Evolutionary conservation across 228 moss, liverwort and hornwort species (phyloP), one percentile per base, ranked within the genome.

Genomic region (Sphagnum magellanicum): DNA sequence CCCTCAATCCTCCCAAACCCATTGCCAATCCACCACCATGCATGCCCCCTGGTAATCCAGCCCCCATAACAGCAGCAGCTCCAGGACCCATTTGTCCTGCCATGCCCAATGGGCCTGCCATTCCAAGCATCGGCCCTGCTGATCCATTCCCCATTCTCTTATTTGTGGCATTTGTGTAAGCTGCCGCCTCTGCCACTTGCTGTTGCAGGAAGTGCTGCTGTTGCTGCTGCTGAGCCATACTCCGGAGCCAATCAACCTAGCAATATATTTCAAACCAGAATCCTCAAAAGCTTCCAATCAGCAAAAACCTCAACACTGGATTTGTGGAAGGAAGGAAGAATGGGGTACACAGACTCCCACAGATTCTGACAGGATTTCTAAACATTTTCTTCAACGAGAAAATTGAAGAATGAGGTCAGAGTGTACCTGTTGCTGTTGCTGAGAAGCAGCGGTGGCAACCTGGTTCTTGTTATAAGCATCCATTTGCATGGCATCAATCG

Each of bases 71-170:
- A 10, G 78, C 78, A 69, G 75, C 82, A 4, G 78, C 72, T 48
- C 71, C 48, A 50, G 72, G 61, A 51, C 72, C 47, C 4, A 64
- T 6, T n/a, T 70, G 63, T 32, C 66, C 55, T 10, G 68, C 74
- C 10, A 64, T 72, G 10, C 74, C 70, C 63, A 63, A 68, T n/a
- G 49, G 32, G 8, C 75, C 71, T 5, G 79, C 51, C 73, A 83
- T 80, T 16, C 86, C 83, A 52, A 83, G 79, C 77, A 86, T 86
- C 4, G 86, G 78, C 49, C 75, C 73, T 5, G 78, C 63, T 32
- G 55, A 12, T 8, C 55, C 55, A 55, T 55, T 55, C 55, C 12
- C 9, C 8, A 55, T 12, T 55, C 55, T 55, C 55, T 55, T 55
- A 55, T 8, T 65, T 51, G 74, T 74, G 4, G 47, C 63, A 59